These are phyloP conservation scores for Pyrenophora teres DNA, from an alignment of 2,329 filamentous ascomycete genomes.

Conservation along the genomic window DNA sequence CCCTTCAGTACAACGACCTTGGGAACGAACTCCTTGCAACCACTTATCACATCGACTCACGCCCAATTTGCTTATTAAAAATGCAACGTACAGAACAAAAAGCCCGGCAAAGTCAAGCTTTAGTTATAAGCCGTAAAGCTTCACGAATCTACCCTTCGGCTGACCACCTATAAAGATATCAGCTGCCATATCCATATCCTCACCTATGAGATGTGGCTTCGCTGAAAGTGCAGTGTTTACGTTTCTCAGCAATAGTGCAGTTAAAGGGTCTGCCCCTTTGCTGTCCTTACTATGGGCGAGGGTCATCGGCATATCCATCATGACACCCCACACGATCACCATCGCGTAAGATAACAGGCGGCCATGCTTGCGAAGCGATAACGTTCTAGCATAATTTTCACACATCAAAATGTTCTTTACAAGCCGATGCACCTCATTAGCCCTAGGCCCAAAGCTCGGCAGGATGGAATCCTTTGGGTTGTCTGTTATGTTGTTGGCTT, in stretches of 20 bases:
- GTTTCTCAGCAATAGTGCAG: slow-evolving; percentile 13
- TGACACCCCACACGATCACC: slow-evolving; percentile 19
- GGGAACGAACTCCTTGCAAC: too few species aligned
- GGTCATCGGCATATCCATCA: slow-evolving; percentile 8
- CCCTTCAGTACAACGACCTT: too few species aligned
- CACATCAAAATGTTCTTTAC: slow-evolving; percentile 19
- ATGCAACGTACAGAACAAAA: too few species aligned
- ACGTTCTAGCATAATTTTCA: slow-evolving; percentile 14
- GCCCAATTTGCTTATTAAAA: too few species aligned
- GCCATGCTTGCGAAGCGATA: slow-evolving; percentile 18
- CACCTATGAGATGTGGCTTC: slow-evolving; percentile 14
- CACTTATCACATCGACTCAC: too few species aligned
- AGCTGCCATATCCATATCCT: slow-evolving; percentile 21
- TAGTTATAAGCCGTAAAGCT: slow-evolving; percentile 15
- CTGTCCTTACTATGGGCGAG: slow-evolving; percentile 5
- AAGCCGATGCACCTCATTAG: slow-evolving; percentile 15
- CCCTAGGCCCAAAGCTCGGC: slow-evolving; percentile 7
- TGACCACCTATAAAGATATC: slow-evolving; percentile 22
- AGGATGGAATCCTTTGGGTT: not conserved
- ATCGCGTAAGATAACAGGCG: slow-evolving; percentile 17
- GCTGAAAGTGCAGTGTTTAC: slow-evolving; percentile 9
- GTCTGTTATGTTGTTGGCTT: too few species aligned
- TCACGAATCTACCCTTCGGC: slow-evolving; percentile 15
- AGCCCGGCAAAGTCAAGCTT: too few species aligned
- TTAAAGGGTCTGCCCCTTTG: slow-evolving; percentile 7